Evolutionary conservation across 2,329 filamentous ascomycete genomes (phyloP).

Genomic region (Zelopaecilomyces penicillatus): DNA sequence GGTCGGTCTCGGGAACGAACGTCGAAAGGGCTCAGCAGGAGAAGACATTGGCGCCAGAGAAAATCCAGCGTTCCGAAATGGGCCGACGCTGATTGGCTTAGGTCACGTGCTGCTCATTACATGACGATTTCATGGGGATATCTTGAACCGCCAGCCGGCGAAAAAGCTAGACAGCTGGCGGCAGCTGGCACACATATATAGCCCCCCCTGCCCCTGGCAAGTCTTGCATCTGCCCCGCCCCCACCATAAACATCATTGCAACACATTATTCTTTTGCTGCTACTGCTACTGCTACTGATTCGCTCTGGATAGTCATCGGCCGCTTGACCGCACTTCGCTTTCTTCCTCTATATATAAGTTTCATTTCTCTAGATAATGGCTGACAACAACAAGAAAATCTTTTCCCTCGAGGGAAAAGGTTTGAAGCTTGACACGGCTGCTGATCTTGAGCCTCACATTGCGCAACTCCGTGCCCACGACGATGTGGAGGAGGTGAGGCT

Average conservation of each 20-base stretch:
- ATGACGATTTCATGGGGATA: too few species aligned
- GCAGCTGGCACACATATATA: slow-evolving; percentile 1
- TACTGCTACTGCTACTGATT: background rate
- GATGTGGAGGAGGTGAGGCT: slow-evolving; percentile 80
- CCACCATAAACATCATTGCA: slow-evolving; percentile 16
- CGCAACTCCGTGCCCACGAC: slow-evolving; percentile 59
- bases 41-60: slow-evolving; percentile 30
- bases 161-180: slow-evolving; percentile 1
- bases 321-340: background rate
- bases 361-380: slow-evolving; percentile 19
- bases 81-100: slow-evolving; percentile 32
- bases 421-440: slow-evolving; percentile 86
- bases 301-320: too few species aligned
- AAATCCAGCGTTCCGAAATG: slow-evolving; percentile 37
- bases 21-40: slow-evolving; percentile 31
- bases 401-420: slow-evolving; percentile 84
- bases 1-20: slow-evolving; percentile 29
- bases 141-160: background rate
- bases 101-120: slow-evolving; percentile 23
- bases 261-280: background rate
- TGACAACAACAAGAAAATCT: slow-evolving; percentile 56
- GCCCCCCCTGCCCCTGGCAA: slow-evolving; percentile 14
- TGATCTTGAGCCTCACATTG: slow-evolving; percentile 79
- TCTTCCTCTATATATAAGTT: slow-evolving; percentile 6
- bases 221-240: slow-evolving; percentile 18